Conservation (phyloP, 2,329 filamentous ascomycete genomes). For the Kalmusia sp. region DNA sequence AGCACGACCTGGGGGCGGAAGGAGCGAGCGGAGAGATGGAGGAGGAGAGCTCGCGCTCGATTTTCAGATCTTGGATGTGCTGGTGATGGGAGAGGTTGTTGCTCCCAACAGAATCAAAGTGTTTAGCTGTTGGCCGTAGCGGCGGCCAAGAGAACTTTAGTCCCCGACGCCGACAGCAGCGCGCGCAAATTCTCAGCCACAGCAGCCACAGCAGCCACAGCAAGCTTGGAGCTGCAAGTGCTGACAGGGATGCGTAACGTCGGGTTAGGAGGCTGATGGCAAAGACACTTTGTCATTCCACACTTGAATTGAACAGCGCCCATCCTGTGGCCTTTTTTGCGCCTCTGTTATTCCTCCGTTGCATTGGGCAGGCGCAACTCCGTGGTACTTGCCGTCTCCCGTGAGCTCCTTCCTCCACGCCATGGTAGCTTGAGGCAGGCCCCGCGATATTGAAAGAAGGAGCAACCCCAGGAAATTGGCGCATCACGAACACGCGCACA, state of each 20-base stretch:
- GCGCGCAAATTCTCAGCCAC: conserved; percentile 10
- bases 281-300: conserved; percentile 35
- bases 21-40: conserved; percentile 28
- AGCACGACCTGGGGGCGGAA: conserved; percentile 39
- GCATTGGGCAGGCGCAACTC: conserved; percentile 12
- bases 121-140: conserved; percentile 27
- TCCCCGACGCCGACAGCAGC: conserved; percentile 3
- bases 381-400: conserved; percentile 10
- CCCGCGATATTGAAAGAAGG: conserved; percentile 28
- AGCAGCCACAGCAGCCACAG: conserved; percentile 6
- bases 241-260: conserved; percentile 27
- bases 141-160: conserved; percentile 10
- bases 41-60: conserved; percentile 28
- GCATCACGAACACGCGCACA: conserved; percentile 16
- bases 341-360: background rate
- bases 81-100: conserved; percentile 28
- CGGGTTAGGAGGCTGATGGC: conserved; percentile 34
- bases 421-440: conserved; percentile 30
- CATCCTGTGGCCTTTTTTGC: background rate
- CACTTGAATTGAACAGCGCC: background rate
- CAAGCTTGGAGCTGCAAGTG: conserved; percentile 10
- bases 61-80: conserved; percentile 15
- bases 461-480: conserved; percentile 21
- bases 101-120: conserved; percentile 41
- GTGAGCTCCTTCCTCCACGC: conserved; percentile 23